Percentiles rank a stretch among this genome's conserved stretches.
Evolutionary conservation across 108 stramenopile genomes (phyloP).

Genomic region (Skeletonema marinoi): DNA sequence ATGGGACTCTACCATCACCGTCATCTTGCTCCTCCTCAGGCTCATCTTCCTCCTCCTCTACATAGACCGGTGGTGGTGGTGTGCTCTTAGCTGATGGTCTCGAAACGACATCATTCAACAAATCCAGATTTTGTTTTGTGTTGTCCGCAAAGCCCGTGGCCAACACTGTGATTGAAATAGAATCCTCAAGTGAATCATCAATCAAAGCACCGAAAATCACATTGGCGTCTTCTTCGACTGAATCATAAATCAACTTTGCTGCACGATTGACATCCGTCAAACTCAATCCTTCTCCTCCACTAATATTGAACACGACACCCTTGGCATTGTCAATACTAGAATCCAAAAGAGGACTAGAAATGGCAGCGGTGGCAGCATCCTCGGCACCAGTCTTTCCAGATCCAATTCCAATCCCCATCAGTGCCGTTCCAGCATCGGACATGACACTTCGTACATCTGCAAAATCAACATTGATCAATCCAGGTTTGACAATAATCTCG

Average conservation of each 20-base stretch:
- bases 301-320: slow-evolving; percentile 92
- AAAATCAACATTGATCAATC: slow-evolving; percentile 94
- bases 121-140: slow-evolving; percentile 32
- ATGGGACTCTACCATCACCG: slow-evolving; percentile 32
- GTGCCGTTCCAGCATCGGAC: slow-evolving; percentile 90
- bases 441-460: slow-evolving; percentile 92
- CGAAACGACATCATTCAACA: slow-evolving; percentile 40
- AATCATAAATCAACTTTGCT: slow-evolving; percentile 89
- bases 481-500: slow-evolving; percentile 91
- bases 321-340: slow-evolving; percentile 87
- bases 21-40: slow-evolving; percentile 11
- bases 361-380: slow-evolving; percentile 90
- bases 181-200: slow-evolving; percentile 87
- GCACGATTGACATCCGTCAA: slow-evolving; percentile 89
- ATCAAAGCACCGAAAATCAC: slow-evolving; percentile 93
- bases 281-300: slow-evolving; percentile 85
- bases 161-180: slow-evolving; percentile 89
- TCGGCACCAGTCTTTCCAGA: slow-evolving; percentile 84
- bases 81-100: background rate
- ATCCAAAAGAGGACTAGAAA: slow-evolving; percentile 87
- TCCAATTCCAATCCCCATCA: slow-evolving; percentile 93
- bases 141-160: slow-evolving; percentile 81
- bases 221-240: slow-evolving; percentile 92
- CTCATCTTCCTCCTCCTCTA: slow-evolving; percentile 18
- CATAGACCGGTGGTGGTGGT: slow-evolving; percentile 7